Evolutionary conservation across 2,329 filamentous ascomycete genomes (phyloP), one percentile per base, ranked within the genome.

Genomic region (Passalora sequoiae): DNA sequence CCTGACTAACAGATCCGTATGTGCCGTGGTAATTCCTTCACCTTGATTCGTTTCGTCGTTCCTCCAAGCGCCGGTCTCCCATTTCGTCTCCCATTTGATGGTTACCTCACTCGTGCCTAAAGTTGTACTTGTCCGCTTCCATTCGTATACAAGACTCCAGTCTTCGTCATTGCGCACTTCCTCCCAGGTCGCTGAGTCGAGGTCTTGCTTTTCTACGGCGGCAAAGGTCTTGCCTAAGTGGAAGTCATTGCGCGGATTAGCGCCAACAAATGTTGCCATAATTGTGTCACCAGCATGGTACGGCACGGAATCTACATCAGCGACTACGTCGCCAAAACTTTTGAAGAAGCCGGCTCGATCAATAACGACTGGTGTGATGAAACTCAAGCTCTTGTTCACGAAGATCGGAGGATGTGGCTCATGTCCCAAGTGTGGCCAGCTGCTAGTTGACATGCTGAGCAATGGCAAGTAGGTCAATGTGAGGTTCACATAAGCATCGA

Each of bases 191-290:
- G 49, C 51, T 10, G 60, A 69, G 55, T 66, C 43, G 61, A 59
- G 28, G 56, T 73, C 62, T 36, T 78, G 71, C 58, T 71, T 72
- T 69, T 96, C 89, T 0, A 96, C 76, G 0, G 84, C 78, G 0
- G 83, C 83, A 64, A 81, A 96, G 0, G 88, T 94, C 2, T 73
- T 75, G 57, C 86, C 89, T 2, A 87, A 78, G 2, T 81, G 78
- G 21, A 96, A 77, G 52, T 95, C 85, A 63, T 96, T 96, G 21
- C 91, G 78, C 12, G 91, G 91, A 58, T 95, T 95, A 1, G 89
- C 89, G 12, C 83, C 91, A 2, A 91, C 78, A 63, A 96, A 96
- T 0, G 74, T 80, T 0, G 76, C 83, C 12, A 69, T 75, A 37
- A 89, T 78, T 3, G 70, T 69, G 22, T 77, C 73, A 3, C 87